phyloP scores from a whole-genome alignment of 2,329 filamentous ascomycete genomes.

The Hypoxylon sp. region DNA sequence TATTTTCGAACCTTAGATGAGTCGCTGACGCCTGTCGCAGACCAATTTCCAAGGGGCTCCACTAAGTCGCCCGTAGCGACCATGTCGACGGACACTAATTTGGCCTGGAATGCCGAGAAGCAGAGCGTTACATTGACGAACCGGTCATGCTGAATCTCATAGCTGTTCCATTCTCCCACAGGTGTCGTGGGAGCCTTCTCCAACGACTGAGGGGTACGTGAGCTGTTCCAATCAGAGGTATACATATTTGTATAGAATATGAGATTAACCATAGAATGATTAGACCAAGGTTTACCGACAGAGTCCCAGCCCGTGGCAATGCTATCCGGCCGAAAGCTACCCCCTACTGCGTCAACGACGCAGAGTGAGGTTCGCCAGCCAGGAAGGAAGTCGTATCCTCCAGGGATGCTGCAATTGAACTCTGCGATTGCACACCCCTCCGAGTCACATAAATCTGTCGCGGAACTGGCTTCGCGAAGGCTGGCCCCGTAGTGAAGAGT shows the following conservation, averaged over 20 bases:
- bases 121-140: constrained; percentile 34
- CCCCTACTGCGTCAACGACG: neutral
- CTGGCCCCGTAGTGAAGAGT: neutral
- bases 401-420: neutral
- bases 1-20: neutral
- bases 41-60: constrained; percentile 22
- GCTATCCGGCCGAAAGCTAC: neutral
- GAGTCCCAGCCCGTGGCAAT: neutral
- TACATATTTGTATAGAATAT: constrained; percentile 14
- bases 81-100: constrained; percentile 23
- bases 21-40: neutral
- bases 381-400: neutral
- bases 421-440: neutral
- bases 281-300: neutral
- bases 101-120: constrained; percentile 22
- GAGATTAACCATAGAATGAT: neutral
- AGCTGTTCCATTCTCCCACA: constrained; percentile 32
- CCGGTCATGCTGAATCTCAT: neutral
- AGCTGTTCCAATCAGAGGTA: neutral
- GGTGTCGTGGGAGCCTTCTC: neutral
- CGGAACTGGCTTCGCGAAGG: neutral
- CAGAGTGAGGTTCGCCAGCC: neutral
- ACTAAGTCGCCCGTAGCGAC: neutral
- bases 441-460: neutral
- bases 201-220: neutral